These are phyloP conservation scores for Zygoascus flipseniorum DNA, from an alignment of 805 yeast genomes.

Conservation along the genomic window DNA sequence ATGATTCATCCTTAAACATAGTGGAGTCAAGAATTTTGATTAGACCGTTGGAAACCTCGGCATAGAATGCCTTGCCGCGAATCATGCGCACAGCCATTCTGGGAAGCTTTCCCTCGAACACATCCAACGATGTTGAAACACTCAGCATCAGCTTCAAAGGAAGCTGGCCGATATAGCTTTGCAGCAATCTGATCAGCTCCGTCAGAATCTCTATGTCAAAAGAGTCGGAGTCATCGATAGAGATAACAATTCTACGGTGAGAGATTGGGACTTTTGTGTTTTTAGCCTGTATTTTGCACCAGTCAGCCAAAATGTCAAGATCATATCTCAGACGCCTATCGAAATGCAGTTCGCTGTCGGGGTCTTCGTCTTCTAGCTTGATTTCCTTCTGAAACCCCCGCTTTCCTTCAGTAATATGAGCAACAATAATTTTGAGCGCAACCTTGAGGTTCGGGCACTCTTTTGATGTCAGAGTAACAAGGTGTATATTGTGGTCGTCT, in stretches of 20 bases:
- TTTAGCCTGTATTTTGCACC: slow-evolving; percentile 18
- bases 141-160: slow-evolving; percentile 29
- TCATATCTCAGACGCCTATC: slow-evolving; percentile 32
- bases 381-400: slow-evolving; percentile 4
- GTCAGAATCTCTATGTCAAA: slow-evolving; percentile 26
- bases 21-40: slow-evolving; percentile 12
- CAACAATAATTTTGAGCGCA: slow-evolving; percentile 27
- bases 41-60: slow-evolving; percentile 14
- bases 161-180: slow-evolving; percentile 24
- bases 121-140: slow-evolving; percentile 29
- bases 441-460: slow-evolving; percentile 30
- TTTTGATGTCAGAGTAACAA: slow-evolving; percentile 26
- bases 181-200: slow-evolving; percentile 25
- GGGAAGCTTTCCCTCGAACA: slow-evolving; percentile 28
- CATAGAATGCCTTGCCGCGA: slow-evolving; percentile 21
- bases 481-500: slow-evolving; percentile 8
- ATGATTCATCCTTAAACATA: slow-evolving; percentile 10
- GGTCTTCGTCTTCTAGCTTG: slow-evolving; percentile 11
- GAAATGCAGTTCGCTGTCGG: slow-evolving; percentile 10
- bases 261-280: slow-evolving; percentile 1
- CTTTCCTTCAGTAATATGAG: slow-evolving; percentile 22
- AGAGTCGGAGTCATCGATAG: slow-evolving; percentile 33
- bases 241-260: slow-evolving; percentile 21
- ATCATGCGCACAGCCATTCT: slow-evolving; percentile 21
- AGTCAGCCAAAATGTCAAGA: slow-evolving; percentile 28